Evolutionary conservation across 1,139 yeast genomes (phyloP), one percentile per base, ranked within the genome.

Genomic region (Magnusiomyces starmeri): DNA sequence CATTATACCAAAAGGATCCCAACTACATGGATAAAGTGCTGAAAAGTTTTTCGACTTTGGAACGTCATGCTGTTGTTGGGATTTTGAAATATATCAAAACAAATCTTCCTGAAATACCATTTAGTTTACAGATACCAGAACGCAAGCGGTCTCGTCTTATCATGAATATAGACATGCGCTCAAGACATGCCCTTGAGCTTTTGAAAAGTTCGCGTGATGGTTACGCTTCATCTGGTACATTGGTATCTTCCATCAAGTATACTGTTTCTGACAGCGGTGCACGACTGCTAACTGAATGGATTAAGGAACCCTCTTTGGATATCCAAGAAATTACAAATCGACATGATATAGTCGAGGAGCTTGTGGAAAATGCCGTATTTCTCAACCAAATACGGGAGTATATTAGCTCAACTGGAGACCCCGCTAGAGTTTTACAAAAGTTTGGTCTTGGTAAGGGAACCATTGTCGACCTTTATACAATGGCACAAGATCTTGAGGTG

Each of bases 211-310:
- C 92, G 29, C 83, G 80, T n/a, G 77, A 77, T 18, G 50, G 48
- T 2, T 7, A 29, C 4, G 74, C 82, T 14, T 71, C 70, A 4
- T 75, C 76, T 12, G 96, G 96, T 0, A 82, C 96, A 0, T 68
- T 92, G 18, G 70, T 86, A 12, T 77, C 80, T 18, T 76, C 87
- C 0, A 76, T 92, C 8, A 78, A 79, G 54, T 70, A 84, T 52
- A 92, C 97, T 0, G 78, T 78, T 1, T 88, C 98, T 0, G 76
- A 83, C 1, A 81, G 95, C 0, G 98, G 98, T 0, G 72, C 95
- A 0, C 72, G 98, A 47, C 63, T 85, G 22, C 70, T 92, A 20
- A 77, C 83, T 2, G 82, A 83, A 51, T 89, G 97, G 97, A 69
- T 92, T 2, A 75, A 86, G 21, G 82, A 90, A 0, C 99, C 99